Evolutionary conservation across 495 filamentous ascomycete genomes (phyloP).

Genomic region (Extremus antarcticus): DNA sequence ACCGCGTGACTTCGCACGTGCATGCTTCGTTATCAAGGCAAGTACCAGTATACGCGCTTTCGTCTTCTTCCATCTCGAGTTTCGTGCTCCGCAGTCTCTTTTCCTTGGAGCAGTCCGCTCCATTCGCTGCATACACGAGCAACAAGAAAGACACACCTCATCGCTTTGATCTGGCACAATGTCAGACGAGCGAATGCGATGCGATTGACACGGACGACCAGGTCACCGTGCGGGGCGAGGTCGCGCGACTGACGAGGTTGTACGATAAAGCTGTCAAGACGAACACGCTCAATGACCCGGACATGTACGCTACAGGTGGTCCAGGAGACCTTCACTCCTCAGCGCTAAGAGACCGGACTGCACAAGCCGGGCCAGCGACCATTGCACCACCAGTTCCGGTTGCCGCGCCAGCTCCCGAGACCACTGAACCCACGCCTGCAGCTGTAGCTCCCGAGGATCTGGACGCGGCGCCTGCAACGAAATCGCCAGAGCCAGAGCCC

Average conservation of each 20-base stretch:
- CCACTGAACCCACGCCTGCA: neutral
- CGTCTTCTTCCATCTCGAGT: too few relatives aligned
- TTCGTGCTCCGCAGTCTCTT: too few relatives aligned
- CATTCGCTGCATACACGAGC: too few relatives aligned
- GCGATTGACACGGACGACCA: slow-evolving; percentile 18
- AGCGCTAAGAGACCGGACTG: slow-evolving; percentile 11
- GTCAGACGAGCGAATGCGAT: too few relatives aligned
- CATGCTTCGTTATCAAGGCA: too few relatives aligned
- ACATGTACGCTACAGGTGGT: slow-evolving; percentile 14
- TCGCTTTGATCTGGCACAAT: too few relatives aligned
- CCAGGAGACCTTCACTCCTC: slow-evolving; percentile 7
- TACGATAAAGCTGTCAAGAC: slow-evolving; percentile 21
- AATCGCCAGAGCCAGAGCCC: neutral
- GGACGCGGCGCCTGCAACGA: neutral
- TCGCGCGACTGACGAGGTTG: slow-evolving; percentile 20
- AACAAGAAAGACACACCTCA: too few relatives aligned
- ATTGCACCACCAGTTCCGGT: neutral
- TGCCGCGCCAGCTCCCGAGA: neutral
- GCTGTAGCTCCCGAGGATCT: neutral
- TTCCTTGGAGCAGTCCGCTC: too few relatives aligned
- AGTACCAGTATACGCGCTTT: too few relatives aligned
- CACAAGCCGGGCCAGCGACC: neutral
- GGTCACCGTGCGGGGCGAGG: slow-evolving; percentile 22
- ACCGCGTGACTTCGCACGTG: too few relatives aligned
- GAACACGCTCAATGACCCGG: slow-evolving; percentile 20